These are phyloP conservation scores for Neurospora cerealis DNA, from an alignment of 495 filamentous ascomycete genomes.

Conservation along the genomic window DNA sequence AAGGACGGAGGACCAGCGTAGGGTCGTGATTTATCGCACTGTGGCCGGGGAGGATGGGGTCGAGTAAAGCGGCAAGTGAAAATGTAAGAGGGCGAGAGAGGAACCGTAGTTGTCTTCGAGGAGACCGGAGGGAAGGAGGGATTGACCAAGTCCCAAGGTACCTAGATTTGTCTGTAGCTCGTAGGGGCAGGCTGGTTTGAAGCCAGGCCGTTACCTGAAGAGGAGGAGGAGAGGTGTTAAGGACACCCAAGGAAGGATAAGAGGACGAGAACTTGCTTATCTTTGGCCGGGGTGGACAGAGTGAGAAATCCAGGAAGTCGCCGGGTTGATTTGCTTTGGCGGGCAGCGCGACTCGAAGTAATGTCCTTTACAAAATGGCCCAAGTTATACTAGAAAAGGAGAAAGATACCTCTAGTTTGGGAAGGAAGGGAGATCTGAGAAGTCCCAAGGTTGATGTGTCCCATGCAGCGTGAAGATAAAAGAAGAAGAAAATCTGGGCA, in stretches of 20 bases:
- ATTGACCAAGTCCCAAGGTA: not conserved
- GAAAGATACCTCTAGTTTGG: too few species aligned
- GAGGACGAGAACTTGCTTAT: not conserved
- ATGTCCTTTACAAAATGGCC: not conserved
- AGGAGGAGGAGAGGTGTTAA: not conserved
- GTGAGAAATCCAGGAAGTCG: not conserved
- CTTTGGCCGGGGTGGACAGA: not conserved
- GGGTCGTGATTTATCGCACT: not conserved
- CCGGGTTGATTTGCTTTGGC: not conserved
- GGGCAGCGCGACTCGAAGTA: not conserved
- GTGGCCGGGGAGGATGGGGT: not conserved
- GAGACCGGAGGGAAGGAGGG: not conserved
- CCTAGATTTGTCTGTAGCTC: not conserved
- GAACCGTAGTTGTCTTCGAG: not conserved
- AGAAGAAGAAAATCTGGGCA: fast-evolving
- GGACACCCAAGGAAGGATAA: not conserved
- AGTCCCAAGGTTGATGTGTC: not conserved
- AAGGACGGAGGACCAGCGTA: not conserved
- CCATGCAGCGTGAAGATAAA: not conserved
- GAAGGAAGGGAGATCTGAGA: too few species aligned
- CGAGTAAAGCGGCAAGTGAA: not conserved
- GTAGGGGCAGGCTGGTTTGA: not conserved
- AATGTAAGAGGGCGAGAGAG: too few species aligned
- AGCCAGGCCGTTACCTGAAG: not conserved
- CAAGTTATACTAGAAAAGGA: too few species aligned